These are phyloP conservation scores for Orychophragmus violaceus DNA, from an alignment of 345 rosid genomes.

Conservation along the genomic window DNA sequence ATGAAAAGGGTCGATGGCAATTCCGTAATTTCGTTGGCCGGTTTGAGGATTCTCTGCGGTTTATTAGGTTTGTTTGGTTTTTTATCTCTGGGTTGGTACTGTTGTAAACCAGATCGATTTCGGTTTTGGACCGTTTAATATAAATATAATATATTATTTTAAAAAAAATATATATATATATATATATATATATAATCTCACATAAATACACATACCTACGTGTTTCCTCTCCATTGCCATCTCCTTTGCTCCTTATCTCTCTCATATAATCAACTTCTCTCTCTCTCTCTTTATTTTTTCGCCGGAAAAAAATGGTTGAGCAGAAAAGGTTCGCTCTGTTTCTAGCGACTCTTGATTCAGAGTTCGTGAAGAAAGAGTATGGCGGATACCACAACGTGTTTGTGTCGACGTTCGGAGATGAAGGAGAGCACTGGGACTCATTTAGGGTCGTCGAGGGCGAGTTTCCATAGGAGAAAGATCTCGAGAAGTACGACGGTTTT, in stretches of 20 bases:
- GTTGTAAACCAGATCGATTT: too few species aligned
- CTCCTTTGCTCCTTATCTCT: not conserved
- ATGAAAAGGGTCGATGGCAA: too few species aligned
- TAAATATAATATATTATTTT: too few species aligned
- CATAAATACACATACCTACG: not conserved
- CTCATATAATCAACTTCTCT: not conserved
- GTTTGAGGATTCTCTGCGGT: too few species aligned
- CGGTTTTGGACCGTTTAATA: too few species aligned
- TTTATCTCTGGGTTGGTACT: too few species aligned
- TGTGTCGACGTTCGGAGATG: conserved; percentile 59
- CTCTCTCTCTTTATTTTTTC: not conserved
- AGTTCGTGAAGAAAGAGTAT: conserved; percentile 54
- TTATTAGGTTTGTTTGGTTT: too few species aligned
- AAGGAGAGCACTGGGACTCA: conserved; percentile 76
- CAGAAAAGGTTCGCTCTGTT: conserved; percentile 50
- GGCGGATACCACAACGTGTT: conserved; percentile 87
- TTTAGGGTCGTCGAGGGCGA: conserved; percentile 71
- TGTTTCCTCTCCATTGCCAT: not conserved
- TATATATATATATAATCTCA: too few species aligned
- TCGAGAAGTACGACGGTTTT: conserved; percentile 64
- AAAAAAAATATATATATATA: too few species aligned
- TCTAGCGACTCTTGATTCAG: conserved; percentile 69
- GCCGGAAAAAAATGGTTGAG: conserved; percentile 18
- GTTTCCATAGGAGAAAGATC: conserved; percentile 61
- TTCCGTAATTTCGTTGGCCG: too few species aligned